These are phyloP conservation scores for Tubosaeta brunneosetosa DNA, from an alignment of 768 basidiomycete genomes.

Conservation along the genomic window DNA sequence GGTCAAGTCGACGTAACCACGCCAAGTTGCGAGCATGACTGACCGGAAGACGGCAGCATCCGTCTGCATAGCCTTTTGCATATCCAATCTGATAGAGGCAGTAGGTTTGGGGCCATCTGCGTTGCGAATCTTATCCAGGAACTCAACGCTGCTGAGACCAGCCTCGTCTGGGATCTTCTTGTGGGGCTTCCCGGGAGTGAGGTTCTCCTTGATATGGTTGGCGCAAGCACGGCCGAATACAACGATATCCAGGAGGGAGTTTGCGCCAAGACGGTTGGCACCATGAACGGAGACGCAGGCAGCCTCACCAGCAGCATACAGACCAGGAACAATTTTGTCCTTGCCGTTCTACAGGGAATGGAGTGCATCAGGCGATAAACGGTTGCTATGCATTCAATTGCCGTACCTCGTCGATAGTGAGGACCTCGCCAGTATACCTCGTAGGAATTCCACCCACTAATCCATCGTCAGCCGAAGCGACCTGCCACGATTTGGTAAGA, in stretches of 20 bases:
- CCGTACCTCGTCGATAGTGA: conserved; percentile 70
- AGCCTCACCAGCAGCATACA: conserved; percentile 98
- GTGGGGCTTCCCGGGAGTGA: conserved; percentile 87
- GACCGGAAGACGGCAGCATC: conserved; percentile 97
- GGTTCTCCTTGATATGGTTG: conserved; percentile 90
- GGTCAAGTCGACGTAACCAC: conserved; percentile 1
- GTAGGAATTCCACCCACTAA: conserved; percentile 99
- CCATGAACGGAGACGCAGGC: conserved; percentile 99
- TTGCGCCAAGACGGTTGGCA: conserved; percentile 98
- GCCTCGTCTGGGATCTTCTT: conserved; percentile 82
- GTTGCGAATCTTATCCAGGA: conserved; percentile 84
- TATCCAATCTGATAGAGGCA: conserved; percentile 84
- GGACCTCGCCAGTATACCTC: conserved; percentile 94
- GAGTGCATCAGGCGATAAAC: neutral
- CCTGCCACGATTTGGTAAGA: conserved; percentile 5
- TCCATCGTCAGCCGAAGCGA: conserved; percentile 13
- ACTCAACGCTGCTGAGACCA: conserved; percentile 78
- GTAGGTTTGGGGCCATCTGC: conserved; percentile 81
- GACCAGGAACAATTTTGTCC: conserved; percentile 90
- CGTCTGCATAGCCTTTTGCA: conserved; percentile 99
- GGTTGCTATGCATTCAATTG: neutral
- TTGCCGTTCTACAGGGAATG: conserved; percentile 59
- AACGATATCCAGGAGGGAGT: conserved; percentile 97
- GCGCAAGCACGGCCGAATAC: conserved; percentile 99
- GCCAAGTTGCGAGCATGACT: conserved; percentile 4